Percentiles rank a stretch among this genome's conserved stretches.
phyloP scores from a whole-genome alignment of 805 yeast species.

The Saccharomycopsis capsularis region DNA sequence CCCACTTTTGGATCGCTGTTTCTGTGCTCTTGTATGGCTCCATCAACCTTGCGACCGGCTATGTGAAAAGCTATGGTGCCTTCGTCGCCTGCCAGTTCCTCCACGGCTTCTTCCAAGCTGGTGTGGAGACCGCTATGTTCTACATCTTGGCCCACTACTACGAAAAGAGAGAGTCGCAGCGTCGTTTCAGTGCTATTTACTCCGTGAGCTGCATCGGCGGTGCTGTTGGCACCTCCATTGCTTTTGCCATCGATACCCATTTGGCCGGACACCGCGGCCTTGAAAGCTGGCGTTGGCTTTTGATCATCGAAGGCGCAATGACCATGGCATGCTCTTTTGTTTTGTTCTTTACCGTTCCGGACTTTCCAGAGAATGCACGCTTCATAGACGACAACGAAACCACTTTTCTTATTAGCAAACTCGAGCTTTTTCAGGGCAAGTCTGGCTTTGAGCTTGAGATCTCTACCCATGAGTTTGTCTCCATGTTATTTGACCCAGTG shows the following conservation, averaged over 20 bases:
- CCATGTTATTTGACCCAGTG: constrained; percentile 33
- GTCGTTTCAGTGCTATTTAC: constrained; percentile 57
- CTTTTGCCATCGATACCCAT: constrained; percentile 48
- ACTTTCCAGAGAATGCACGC: constrained; percentile 64
- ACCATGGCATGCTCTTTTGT: constrained; percentile 27
- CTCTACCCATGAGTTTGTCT: constrained; percentile 37
- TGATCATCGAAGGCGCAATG: constrained; percentile 41
- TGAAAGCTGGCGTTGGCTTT: constrained; percentile 47
- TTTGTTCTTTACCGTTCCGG: constrained; percentile 49
- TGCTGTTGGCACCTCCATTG: constrained; percentile 69
- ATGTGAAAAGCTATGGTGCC: constrained; percentile 49
- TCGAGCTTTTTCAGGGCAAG: constrained; percentile 45
- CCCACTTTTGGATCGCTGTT: constrained; percentile 55
- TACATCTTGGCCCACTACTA: constrained; percentile 64
- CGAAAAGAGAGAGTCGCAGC: constrained; percentile 56
- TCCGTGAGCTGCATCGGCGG: constrained; percentile 69
- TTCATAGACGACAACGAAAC: constrained; percentile 47
- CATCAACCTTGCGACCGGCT: constrained; percentile 60
- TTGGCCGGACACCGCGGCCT: constrained; percentile 41
- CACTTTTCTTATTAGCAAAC: constrained; percentile 48
- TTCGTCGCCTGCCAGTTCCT: constrained; percentile 56
- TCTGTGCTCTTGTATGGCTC: constrained; percentile 61
- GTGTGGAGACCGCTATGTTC: constrained; percentile 71
- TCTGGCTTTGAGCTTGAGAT: constrained; percentile 45
- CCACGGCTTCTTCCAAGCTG: constrained; percentile 62